A percentile compares a stretch with the other conserved stretches of the same genome.
Conservation (phyloP, 164 flowering plant genomes). For the Santalum album region DNA sequence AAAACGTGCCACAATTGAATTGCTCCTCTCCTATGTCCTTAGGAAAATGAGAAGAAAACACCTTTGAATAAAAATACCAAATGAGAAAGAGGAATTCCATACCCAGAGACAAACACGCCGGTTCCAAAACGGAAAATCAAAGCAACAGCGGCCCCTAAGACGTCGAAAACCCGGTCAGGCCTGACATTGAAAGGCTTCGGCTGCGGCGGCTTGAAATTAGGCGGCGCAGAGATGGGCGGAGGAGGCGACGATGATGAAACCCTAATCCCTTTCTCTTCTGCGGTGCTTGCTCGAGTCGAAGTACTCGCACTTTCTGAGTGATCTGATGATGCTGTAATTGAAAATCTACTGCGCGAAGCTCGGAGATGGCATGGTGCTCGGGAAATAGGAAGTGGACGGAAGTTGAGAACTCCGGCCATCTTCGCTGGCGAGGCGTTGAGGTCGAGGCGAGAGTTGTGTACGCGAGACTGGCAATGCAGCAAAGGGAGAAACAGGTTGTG, state of each 20-base stretch:
- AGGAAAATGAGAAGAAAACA: too few species aligned
- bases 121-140: constrained; percentile 67
- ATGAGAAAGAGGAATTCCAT: constrained; percentile 1
- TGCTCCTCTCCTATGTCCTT: too few species aligned
- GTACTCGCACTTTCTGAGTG: constrained; percentile 20
- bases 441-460: background rate
- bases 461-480: background rate
- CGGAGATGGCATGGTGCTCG: constrained; percentile 18
- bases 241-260: constrained; percentile 1
- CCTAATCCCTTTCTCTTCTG: background rate
- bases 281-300: constrained; percentile 18
- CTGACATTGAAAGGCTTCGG: constrained; percentile 68
- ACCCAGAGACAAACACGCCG: constrained; percentile 80
- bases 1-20: too few species aligned
- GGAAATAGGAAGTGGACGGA: constrained; percentile 24
- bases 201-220: constrained; percentile 69
- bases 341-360: background rate
- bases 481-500: too few species aligned
- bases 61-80: too few species aligned
- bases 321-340: constrained; percentile 24
- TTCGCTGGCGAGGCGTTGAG: too few species aligned
- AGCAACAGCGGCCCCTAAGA: constrained; percentile 64
- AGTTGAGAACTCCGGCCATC: constrained; percentile 48
- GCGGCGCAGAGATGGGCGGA: constrained; percentile 57
- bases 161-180: constrained; percentile 57